These are phyloP conservation scores for Daedaleopsis sinensis DNA, from an alignment of 768 basidiomycete genomes.

Conservation along the genomic window DNA sequence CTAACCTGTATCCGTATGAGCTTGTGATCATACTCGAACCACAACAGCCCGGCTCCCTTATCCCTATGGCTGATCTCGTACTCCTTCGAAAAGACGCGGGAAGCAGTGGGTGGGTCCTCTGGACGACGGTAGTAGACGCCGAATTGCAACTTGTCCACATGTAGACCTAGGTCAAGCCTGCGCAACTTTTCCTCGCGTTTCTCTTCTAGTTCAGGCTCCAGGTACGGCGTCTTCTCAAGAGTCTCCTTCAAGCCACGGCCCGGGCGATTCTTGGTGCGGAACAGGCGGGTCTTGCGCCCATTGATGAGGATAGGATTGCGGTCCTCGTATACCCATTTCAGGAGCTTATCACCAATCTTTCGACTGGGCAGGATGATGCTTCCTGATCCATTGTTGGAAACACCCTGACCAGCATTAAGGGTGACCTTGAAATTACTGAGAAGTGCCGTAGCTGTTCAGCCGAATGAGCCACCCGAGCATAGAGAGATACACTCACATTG, in stretches of 20 bases:
- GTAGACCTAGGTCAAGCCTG: constrained; percentile 50
- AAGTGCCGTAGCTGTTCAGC: not conserved
- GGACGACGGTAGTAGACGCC: constrained; percentile 53
- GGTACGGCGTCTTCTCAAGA: constrained; percentile 36
- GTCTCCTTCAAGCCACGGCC: constrained; percentile 8
- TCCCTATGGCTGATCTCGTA: constrained; percentile 57
- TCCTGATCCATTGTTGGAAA: constrained; percentile 60
- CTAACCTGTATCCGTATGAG: constrained; percentile 62
- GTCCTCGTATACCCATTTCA: constrained; percentile 42
- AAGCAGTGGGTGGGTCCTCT: constrained; percentile 20
- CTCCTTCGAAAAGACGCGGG: constrained; percentile 62
- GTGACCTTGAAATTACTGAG: constrained; percentile 63
- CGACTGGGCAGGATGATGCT: constrained; percentile 33
- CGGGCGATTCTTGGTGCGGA: constrained; percentile 8
- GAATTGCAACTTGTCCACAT: constrained; percentile 67
- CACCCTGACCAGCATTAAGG: constrained; percentile 53
- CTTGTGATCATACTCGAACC: constrained; percentile 72
- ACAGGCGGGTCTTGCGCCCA: constrained; percentile 24
- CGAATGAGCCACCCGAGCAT: not conserved
- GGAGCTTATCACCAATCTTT: constrained; percentile 47
- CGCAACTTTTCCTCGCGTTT: constrained; percentile 39
- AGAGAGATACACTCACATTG: constrained; percentile 18
- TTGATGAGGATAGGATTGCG: constrained; percentile 32
- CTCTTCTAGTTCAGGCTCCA: constrained; percentile 34
- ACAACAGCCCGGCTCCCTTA: constrained; percentile 52